A percentile compares a stretch with the other conserved stretches of the same genome.
Conservation (phyloP, 2,329 filamentous ascomycete genomes). For the Bertia moriformis region DNA sequence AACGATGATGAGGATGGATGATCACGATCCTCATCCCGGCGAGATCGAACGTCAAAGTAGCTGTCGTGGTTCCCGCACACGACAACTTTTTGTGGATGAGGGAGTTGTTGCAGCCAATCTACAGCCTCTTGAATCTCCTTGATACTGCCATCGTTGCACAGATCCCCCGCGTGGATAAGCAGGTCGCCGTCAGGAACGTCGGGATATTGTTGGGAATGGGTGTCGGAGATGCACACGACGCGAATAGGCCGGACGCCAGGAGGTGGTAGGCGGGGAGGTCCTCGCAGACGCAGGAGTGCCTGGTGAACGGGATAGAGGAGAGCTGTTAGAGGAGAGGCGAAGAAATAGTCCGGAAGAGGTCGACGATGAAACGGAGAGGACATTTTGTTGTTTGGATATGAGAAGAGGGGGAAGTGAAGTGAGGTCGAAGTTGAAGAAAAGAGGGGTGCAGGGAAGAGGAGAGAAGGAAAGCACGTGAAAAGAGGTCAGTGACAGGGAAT, state of each 20-base stretch:
- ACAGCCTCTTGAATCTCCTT: slow-evolving; percentile 68
- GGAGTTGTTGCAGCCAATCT: slow-evolving; percentile 64
- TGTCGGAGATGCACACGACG: slow-evolving; percentile 82
- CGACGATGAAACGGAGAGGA: slow-evolving; percentile 4
- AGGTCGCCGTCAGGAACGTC: slow-evolving; percentile 66
- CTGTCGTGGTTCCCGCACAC: slow-evolving; percentile 83
- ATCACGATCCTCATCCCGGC: slow-evolving; percentile 35
- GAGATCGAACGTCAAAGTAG: slow-evolving; percentile 59
- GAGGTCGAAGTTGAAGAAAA: no score
- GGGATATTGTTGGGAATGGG: slow-evolving; percentile 49
- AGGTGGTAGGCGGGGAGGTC: slow-evolving; percentile 43
- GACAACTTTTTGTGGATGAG: slow-evolving; percentile 67
- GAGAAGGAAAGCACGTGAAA: no score
- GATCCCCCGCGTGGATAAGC: slow-evolving; percentile 78
- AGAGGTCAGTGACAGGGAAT: no score
- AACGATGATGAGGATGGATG: neutral
- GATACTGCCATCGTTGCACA: slow-evolving; percentile 59
- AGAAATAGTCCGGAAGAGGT: slow-evolving; percentile 41
- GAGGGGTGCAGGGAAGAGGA: no score
- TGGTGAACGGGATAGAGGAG: slow-evolving; percentile 48
- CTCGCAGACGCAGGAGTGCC: slow-evolving; percentile 52
- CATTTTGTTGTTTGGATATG: no score
- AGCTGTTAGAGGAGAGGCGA: slow-evolving; percentile 54
- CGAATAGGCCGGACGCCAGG: slow-evolving; percentile 43
- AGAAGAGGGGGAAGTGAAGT: slow-evolving; percentile 20